Conservation (phyloP, 1,139 yeast genomes). For the Kurtzmaniella quercitrusa region DNA sequence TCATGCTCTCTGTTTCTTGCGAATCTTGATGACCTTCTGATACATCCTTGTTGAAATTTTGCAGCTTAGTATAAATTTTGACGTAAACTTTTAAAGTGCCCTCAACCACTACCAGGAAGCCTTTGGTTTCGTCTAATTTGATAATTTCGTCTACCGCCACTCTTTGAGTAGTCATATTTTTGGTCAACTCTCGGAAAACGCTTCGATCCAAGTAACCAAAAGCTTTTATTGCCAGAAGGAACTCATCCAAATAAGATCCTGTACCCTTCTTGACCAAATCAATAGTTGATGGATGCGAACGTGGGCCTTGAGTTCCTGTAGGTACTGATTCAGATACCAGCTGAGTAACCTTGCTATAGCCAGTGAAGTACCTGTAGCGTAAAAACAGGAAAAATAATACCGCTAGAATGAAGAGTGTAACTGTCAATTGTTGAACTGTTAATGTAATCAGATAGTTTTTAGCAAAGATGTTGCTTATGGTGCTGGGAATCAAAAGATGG, state of each 20-base stretch:
- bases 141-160: slow-evolving; percentile 73
- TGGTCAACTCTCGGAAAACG: slow-evolving; percentile 89
- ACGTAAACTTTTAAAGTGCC: slow-evolving; percentile 83
- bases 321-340: slow-evolving; percentile 4
- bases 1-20: background rate
- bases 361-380: slow-evolving; percentile 36
- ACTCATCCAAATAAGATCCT: slow-evolving; percentile 73
- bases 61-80: slow-evolving; percentile 30
- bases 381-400: slow-evolving; percentile 28
- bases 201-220: slow-evolving; percentile 90
- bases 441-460: slow-evolving; percentile 30
- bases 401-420: slow-evolving; percentile 16
- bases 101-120: slow-evolving; percentile 92
- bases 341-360: slow-evolving; percentile 27
- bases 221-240: slow-evolving; percentile 83
- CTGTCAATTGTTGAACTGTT: slow-evolving; percentile 30
- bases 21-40: background rate
- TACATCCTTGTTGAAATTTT: background rate
- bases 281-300: slow-evolving; percentile 10
- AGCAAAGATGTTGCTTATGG: slow-evolving; percentile 22
- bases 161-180: slow-evolving; percentile 87
- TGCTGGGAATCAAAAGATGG: slow-evolving; percentile 19
- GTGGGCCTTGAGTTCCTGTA: slow-evolving; percentile 11
- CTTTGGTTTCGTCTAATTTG: slow-evolving; percentile 67
- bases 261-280: slow-evolving; percentile 23